phyloP scores from a whole-genome alignment of 108 stramenopile species.

The Nitzschia palea region DNA sequence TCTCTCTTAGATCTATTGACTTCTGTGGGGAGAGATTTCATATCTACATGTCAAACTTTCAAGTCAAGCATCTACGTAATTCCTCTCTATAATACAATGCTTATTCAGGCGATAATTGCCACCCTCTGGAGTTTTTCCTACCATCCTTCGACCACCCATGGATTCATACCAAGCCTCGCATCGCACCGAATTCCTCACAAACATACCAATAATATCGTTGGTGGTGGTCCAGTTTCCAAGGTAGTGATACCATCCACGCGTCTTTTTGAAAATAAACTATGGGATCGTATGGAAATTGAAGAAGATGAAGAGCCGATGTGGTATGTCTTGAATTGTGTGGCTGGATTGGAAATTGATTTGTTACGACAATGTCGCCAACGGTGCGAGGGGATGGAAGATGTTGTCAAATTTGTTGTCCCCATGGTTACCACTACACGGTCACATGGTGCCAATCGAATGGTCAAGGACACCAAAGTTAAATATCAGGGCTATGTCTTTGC shows the following conservation, averaged over 20 bases:
- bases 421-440: conserved; percentile 53
- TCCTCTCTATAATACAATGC: too few species aligned
- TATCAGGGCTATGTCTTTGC: conserved; percentile 87
- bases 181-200: not conserved
- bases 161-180: not conserved
- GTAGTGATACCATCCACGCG: too few species aligned
- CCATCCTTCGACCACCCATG: not conserved
- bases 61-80: too few species aligned
- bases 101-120: too few species aligned
- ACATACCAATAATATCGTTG: too few species aligned
- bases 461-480: conserved; percentile 75
- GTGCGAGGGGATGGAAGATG: conserved; percentile 37
- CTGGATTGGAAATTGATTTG: conserved; percentile 74
- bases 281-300: conserved; percentile 59
- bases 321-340: conserved; percentile 85
- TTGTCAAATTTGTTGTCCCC: conserved; percentile 71
- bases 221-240: too few species aligned
- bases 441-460: conserved; percentile 81
- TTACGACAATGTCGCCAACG: conserved; percentile 53
- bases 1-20: too few species aligned
- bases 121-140: not conserved
- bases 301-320: conserved; percentile 69
- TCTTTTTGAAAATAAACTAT: conserved; percentile 16
- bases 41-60: too few species aligned
- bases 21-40: too few species aligned